Evolutionary conservation across 345 rosid species (phyloP).

Genomic region (Excoecaria agallocha): DNA sequence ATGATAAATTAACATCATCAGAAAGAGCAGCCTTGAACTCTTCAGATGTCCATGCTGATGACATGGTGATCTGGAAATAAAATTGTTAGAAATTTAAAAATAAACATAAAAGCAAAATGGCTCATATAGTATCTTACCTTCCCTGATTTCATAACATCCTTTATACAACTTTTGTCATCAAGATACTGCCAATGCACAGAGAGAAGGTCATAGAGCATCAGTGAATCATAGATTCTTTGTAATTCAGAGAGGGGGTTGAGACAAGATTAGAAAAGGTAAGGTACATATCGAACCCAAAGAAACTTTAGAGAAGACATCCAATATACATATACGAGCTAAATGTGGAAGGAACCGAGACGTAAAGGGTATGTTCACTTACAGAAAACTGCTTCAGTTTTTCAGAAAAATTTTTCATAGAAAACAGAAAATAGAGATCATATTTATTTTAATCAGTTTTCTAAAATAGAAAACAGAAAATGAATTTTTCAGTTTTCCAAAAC

Average conservation of each 20-base stretch:
- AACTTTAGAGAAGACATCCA: not conserved
- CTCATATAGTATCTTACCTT: slow-evolving; percentile 45
- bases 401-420: too few relatives aligned
- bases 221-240: not conserved
- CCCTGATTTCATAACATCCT: slow-evolving; percentile 72
- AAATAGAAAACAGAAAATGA: too few relatives aligned
- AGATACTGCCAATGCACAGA: slow-evolving; percentile 53
- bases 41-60: slow-evolving; percentile 64
- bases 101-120: not conserved
- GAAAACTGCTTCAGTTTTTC: too few relatives aligned
- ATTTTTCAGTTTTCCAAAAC: too few relatives aligned
- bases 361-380: too few relatives aligned
- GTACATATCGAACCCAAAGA: not conserved
- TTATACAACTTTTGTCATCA: slow-evolving; percentile 70
- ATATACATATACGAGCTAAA: not conserved
- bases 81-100: slow-evolving; percentile 17
- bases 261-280: not conserved
- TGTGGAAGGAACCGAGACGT: not conserved
- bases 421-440: too few relatives aligned
- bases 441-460: too few relatives aligned
- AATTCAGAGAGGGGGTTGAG: too few relatives aligned
- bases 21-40: slow-evolving; percentile 65
- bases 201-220: not conserved
- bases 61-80: slow-evolving; percentile 47
- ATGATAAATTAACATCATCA: slow-evolving; percentile 47